Evolutionary conservation across 2,329 filamentous ascomycete genomes (phyloP), one percentile per base, ranked within the genome.

Genomic region (Exophiala calicioides): DNA sequence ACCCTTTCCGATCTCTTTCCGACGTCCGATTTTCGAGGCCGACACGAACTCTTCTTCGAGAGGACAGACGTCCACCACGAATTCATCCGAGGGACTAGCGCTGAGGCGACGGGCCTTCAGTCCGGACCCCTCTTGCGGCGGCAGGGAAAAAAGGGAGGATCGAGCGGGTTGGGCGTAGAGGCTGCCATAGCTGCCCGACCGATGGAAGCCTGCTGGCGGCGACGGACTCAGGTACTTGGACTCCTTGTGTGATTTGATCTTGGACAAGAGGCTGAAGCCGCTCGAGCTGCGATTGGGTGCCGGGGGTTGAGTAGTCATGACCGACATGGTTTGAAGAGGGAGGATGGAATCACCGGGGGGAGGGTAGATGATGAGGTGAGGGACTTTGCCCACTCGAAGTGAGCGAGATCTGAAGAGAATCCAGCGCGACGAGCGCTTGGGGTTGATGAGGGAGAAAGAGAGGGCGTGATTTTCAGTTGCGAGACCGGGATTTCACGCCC

Each of bases 71-170:
- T 88, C 83, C 21, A 90, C 83, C 1, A 77, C 78, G 61, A 89
- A 87, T 57, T 88, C 84, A 57, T 89, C 85, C 1, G 85, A 84
- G 19, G 89, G 71, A 59, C 79, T 85, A 37, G 88, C 66, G 61
- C 86, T 90, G 70, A 91, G 74, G 39, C 86, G 82, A n/a, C 86
- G 79, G 21, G 87, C 83, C 69, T 90, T 91, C 64, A 87, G 77
- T 7, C 87, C 87, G 13, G 83, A 85, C 9, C 87, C 87, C 16
- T 78, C 78, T 41, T 82, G 81, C 1, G 87, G 85, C 1, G 81
- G 76, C 23, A 84, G 73, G 2, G 76, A 67, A 44, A 68, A 65
- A 13, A 48, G 45, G 4, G 52, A 55, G n/a, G 37, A 32, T 18
- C 40, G 44, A 4, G 31, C 24, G 2, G 41, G 29, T 4, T 37